Evolutionary conservation across 352 stramenopile genomes (phyloP), one percentile per base, ranked within the genome.

Genomic region (Phytopythium montanum): DNA sequence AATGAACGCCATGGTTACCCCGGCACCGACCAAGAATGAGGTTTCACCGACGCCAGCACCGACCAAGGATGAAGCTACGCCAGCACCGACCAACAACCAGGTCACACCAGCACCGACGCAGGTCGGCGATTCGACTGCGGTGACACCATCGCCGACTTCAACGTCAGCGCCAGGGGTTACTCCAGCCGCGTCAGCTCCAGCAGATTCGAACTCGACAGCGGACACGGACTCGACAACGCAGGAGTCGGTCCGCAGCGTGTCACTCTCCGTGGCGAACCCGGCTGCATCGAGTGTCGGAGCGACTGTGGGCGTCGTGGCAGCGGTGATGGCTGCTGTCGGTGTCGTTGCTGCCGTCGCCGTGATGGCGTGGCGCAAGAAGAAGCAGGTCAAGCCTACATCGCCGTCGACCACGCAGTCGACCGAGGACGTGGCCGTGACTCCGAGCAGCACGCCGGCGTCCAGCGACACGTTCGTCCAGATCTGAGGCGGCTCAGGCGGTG

Each of bases 331-430:
- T 5, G 39, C 19, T 23, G 1, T 41, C 34, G 34, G 34, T 41
- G 34, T 19, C 14, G 34, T 41, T 1, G 9, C 34, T 13, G 14
- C 14, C 34, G 61, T 56, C 31, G 61, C 58, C 25, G 28, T 63
- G 9, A 54, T 23, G 26, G 58, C 52, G 46, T 59, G 48, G 42
- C 65, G 65, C 41, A 53, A 50, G 9, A 72, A 56, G 26, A 59
- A 59, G 19, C 58, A 54, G n/a, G 51, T 55, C 36, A 25, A 23
- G 12, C 10, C 16, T 12, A n/a, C 28, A n/a, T 23, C 19, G 18
- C 19, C 42, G 10, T 13, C 19, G 19, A 49, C 16, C 23, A n/a
- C 26, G 18, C 42, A 49, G 19, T 16, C 26, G 19, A 28, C 23
- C 19, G 42, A 26, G 13, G 42, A 49, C 6, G 42, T 49, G 19